Base-by-base conservation (phyloP, 2,329 filamentous ascomycete species). In the Dothideomycetes sp. region DNA sequence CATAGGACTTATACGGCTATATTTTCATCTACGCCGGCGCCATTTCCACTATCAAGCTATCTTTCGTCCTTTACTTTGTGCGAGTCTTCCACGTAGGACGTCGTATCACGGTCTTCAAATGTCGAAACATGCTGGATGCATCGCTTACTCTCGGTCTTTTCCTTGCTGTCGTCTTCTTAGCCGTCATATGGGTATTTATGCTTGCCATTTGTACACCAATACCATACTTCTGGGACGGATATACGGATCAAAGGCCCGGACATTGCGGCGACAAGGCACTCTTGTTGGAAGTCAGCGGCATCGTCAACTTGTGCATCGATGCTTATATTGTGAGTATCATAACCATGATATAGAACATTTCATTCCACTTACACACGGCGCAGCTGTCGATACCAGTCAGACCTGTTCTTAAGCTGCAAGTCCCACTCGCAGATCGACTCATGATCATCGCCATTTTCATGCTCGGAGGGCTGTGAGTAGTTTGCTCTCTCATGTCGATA, bases 251-350 rank as follows among this genome's bases (percentile, higher is more conserved):
- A 5, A 11, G 4, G 8, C 9, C 12, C n/a, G 30, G 30, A 10
- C 18, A 15, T 17, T 38, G 18, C 16, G 16, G 17, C 30, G 18
- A 38, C 5, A 33, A 16, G n/a, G 24, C 27, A 16, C 4, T 31
- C 2, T 38, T 22, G 12, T 38, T 38, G n/a, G 16, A 14, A 10
- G n/a, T 38, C 10, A 18, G 24, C 19, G 29, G 29, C 12, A 38
- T 38, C 12, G 30, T 37, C 15, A 37, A 37, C 12, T 15, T 37
- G 35, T 16, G 27, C n/a, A 37, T 38, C 24, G 36, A 38, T 14
- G 15, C 31, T 18, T 16, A 5, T 12, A 38, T 38, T 12, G 22
- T 27, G 12, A 27, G 22, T 27, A 27, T 7, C 22, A 27, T 12
- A 27, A 27, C 22, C 7, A 7, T 27, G 12, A 27, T 12, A 27